phyloP scores from a whole-genome alignment of 805 yeast species.

The Monosporozyma unispora region DNA sequence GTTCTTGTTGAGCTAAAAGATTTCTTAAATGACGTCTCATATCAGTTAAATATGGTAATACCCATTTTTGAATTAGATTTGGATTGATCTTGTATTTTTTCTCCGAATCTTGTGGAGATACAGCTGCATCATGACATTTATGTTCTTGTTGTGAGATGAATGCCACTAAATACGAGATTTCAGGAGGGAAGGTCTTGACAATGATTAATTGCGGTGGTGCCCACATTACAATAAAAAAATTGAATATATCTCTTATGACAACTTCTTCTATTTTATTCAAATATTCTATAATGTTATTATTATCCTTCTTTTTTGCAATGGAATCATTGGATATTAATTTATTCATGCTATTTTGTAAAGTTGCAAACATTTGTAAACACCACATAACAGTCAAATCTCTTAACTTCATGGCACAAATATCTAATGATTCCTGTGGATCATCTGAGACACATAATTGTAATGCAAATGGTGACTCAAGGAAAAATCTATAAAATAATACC shows the following conservation, averaged over 20 bases:
- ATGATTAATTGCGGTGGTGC: conserved; percentile 53
- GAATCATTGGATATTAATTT: background rate
- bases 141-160: conserved; percentile 12
- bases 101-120: background rate
- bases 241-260: conserved; percentile 16
- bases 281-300: background rate
- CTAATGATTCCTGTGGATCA: conserved; percentile 17
- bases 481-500: conserved; percentile 21
- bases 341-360: conserved; percentile 12
- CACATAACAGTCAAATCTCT: conserved; percentile 27
- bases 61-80: conserved; percentile 25
- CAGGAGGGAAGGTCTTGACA: conserved; percentile 34
- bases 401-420: conserved; percentile 25
- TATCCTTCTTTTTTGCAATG: background rate
- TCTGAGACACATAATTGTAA: conserved; percentile 18
- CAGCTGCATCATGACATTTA: conserved; percentile 5
- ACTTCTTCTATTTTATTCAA: conserved; percentile 11
- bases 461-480: conserved; percentile 16
- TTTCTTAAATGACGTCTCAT: conserved; percentile 37
- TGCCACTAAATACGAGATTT: conserved; percentile 20
- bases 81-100: conserved; percentile 8
- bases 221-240: conserved; percentile 41
- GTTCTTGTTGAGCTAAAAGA: conserved; percentile 10
- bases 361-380: conserved; percentile 20
- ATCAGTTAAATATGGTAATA: conserved; percentile 38